Evolutionary conservation across 345 rosid genomes (phyloP).

Genomic region (Geranium brycei): DNA sequence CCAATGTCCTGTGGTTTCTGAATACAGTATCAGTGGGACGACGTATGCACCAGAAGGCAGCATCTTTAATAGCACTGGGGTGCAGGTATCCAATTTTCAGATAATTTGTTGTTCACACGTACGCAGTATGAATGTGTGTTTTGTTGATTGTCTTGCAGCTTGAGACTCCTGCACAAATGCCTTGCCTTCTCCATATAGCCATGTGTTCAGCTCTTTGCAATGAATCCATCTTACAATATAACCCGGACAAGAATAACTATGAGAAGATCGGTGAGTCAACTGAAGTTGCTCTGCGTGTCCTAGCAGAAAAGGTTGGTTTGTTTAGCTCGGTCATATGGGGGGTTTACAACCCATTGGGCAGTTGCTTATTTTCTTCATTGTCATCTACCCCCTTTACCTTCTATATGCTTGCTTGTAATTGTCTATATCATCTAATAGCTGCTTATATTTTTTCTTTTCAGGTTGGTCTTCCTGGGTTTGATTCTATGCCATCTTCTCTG

Average conservation of each 20-base stretch:
- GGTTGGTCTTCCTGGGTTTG: conserved; percentile 99
- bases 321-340: conserved; percentile 3
- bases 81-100: conserved; percentile 38
- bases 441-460: conserved; percentile 20
- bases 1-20: conserved; percentile 48
- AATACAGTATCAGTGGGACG: conserved; percentile 80
- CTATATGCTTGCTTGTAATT: too few relatives aligned
- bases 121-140: neutral
- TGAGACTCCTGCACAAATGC: conserved; percentile 81
- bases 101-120: neutral
- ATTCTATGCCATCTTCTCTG: conserved; percentile 90
- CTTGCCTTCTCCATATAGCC: conserved; percentile 86
- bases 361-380: neutral
- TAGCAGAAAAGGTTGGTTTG: conserved; percentile 77
- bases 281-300: conserved; percentile 93
- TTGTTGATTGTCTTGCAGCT: conserved; percentile 43
- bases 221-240: conserved; percentile 85
- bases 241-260: conserved; percentile 77
- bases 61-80: conserved; percentile 48
- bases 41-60: conserved; percentile 95
- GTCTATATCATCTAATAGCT: too few relatives aligned
- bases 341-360: neutral
- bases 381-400: neutral
- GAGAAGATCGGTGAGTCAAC: conserved; percentile 99
- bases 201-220: conserved; percentile 97